A percentile compares a stretch with the other conserved stretches of the same genome.
Evolutionary conservation across 192 early-diverging fungal species (phyloP).

Genomic region (Gonapodya prolifera): DNA sequence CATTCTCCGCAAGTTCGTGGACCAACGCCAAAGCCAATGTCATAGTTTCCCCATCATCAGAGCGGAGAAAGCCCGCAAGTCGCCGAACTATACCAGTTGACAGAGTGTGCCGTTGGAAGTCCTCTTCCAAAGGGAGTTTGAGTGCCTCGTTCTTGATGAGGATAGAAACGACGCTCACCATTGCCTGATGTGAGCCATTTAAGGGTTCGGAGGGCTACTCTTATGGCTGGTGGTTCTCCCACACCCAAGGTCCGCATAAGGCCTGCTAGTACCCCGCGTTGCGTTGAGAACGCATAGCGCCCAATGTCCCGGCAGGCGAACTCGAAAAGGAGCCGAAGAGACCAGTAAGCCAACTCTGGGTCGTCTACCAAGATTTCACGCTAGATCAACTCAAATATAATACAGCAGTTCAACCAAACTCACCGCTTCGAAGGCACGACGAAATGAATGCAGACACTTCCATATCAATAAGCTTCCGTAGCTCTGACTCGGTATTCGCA

Average conservation of each 20-base stretch:
- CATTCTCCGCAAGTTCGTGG: slow-evolving; percentile 26
- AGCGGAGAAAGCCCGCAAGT: background rate
- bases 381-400: background rate
- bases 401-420: background rate
- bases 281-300: background rate
- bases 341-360: slow-evolving; percentile 65
- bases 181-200: slow-evolving; percentile 37
- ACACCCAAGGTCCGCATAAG: background rate
- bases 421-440: slow-evolving; percentile 52
- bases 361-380: slow-evolving; percentile 36
- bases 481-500: slow-evolving; percentile 25
- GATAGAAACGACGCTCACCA: slow-evolving; percentile 45
- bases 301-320: slow-evolving; percentile 47
- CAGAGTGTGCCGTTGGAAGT: background rate
- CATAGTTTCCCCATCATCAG: slow-evolving; percentile 17
- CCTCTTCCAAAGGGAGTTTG: background rate
- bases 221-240: background rate
- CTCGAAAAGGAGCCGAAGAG: slow-evolving; percentile 65
- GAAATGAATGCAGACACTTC: slow-evolving; percentile 55
- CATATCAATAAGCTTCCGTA: slow-evolving; percentile 40
- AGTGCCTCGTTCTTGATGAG: slow-evolving; percentile 43
- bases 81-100: background rate
- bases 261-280: background rate
- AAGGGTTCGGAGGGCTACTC: slow-evolving; percentile 32
- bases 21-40: slow-evolving; percentile 46